phyloP scores from a whole-genome alignment of 257 asterid genomes.

The Solanum chaucha region DNA sequence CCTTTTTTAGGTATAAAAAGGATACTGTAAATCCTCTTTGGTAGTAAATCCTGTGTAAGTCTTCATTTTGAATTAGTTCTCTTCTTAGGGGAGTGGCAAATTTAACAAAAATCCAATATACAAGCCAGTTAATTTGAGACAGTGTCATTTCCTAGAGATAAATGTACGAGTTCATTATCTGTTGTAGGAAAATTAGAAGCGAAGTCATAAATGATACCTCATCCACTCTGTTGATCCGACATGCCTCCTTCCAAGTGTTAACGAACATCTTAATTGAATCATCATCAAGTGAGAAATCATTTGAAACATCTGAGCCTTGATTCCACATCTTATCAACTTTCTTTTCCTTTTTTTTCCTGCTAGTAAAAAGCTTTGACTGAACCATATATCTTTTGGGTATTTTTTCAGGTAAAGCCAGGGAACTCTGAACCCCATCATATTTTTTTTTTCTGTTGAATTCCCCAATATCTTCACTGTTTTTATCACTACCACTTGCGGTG shows the following conservation, averaged over 20 bases:
- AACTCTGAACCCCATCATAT: conserved; percentile 16
- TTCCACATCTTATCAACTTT: not conserved
- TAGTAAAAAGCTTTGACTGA: not conserved
- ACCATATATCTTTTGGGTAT: conserved; percentile 24
- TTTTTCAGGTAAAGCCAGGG: conserved; percentile 23
- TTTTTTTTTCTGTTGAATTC: conserved; percentile 23
- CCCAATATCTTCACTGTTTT: conserved; percentile 15
- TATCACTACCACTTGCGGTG: conserved; percentile 16
- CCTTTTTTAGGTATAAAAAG: not conserved
- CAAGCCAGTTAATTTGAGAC: not conserved
- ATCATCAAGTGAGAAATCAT: conserved; percentile 18
- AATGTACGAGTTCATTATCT: not conserved
- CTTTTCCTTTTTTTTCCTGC: not conserved
- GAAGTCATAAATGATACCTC: conserved; percentile 41
- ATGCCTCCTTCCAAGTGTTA: conserved; percentile 76
- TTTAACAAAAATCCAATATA: not conserved
- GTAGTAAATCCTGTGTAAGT: not conserved
- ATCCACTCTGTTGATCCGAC: conserved; percentile 32
- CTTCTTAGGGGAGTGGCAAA: not conserved
- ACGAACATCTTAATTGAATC: conserved; percentile 51
- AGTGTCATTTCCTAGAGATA: not conserved
- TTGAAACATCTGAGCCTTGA: not conserved
- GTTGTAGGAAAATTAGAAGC: not conserved
- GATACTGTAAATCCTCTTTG: not conserved
- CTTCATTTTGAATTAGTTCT: not conserved